Evolutionary conservation across 2,329 filamentous ascomycete species (phyloP).

Genomic region (Diaporthe caulivora): DNA sequence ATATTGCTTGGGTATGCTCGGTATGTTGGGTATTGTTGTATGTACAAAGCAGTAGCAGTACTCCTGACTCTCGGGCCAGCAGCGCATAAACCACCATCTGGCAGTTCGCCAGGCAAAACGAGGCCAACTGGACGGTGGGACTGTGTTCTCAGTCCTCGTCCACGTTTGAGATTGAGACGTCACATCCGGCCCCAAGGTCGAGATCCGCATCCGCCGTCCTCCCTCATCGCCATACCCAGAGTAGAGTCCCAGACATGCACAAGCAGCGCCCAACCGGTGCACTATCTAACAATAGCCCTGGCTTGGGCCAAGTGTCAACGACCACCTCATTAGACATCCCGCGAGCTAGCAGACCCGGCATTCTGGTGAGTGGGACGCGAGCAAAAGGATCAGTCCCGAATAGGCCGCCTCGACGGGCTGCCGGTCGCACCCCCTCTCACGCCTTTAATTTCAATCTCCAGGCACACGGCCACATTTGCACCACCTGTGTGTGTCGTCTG

Average conservation of each 20-base stretch:
- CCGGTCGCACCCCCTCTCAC: slow-evolving; percentile 19
- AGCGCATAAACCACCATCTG: slow-evolving; percentile 24
- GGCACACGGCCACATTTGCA: slow-evolving; percentile 37
- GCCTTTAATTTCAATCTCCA: slow-evolving; percentile 39
- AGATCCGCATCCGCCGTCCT: not conserved
- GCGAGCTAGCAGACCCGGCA: slow-evolving; percentile 32
- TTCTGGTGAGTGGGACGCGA: slow-evolving; percentile 21
- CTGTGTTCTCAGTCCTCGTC: slow-evolving; percentile 10
- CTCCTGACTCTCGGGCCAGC: slow-evolving; percentile 23
- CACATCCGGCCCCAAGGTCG: not conserved
- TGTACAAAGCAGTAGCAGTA: not conserved
- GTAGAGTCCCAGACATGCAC: no score
- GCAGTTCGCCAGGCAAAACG: not conserved
- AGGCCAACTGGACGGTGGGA: slow-evolving; percentile 8
- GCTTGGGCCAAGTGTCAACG: slow-evolving; percentile 11
- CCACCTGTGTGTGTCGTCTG: slow-evolving; percentile 28
- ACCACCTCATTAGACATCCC: slow-evolving; percentile 17
- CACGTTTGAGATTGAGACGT: slow-evolving; percentile 33
- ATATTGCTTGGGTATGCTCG: slow-evolving; percentile 9
- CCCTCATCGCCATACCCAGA: slow-evolving; percentile 15
- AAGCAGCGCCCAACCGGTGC: no score
- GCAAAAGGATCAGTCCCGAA: no score
- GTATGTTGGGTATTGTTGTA: no score
- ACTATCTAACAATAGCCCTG: not conserved
- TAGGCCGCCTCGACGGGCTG: not conserved